Evolutionary conservation across 73 alveolate species (phyloP), one percentile per base, ranked within the genome.

Genomic region (Paramecium tetraurelia): DNA sequence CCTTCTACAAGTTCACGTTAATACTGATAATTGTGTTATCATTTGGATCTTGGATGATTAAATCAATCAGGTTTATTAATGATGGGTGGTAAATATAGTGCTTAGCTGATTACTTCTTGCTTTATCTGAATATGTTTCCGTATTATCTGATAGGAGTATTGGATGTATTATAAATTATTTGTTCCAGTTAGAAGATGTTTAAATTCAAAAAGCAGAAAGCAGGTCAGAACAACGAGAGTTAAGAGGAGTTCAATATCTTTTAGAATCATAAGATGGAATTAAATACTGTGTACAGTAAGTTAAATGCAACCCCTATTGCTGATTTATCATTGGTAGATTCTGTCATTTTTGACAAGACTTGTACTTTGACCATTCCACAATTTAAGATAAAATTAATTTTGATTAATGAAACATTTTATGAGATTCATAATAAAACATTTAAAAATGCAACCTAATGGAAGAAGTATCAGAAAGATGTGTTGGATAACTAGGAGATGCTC

Each of bases 301-400:
- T 40, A n/a, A 80, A 80, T 80, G 8, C 21, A 18, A 80, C 90
- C 4, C 90, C 70, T 20, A 9, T 80, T 5, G 90, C 90, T 10
- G 90, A 80, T 80, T 80, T 80, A 80, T 12, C 57, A 3, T 24
- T 43, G 7, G 24, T 80, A 0, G 90, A 80, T 44, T 44, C 43
- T 44, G 90, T 41, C 20, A 80, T 80, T 38, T 80, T 80, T 46
- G 90, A 80, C 27, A 80, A 80, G 29, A 80, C 90, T 20, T 33
- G 90, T 24, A 80, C 90, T 1, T 14, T 80, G 72, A 80, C 90
- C 16, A 43, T 48, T 6, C 90, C 90, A 3, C 4, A 5, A 44
- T 80, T 80, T 35, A 80, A 80, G 29, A 18, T 80, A 5, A 80
- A 48, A 46, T 14, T 80, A 43, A 20, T 80, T 16, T 80, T 44